phyloP scores from a whole-genome alignment of 768 basidiomycete genomes.

The Thelephora aurantiotincta region DNA sequence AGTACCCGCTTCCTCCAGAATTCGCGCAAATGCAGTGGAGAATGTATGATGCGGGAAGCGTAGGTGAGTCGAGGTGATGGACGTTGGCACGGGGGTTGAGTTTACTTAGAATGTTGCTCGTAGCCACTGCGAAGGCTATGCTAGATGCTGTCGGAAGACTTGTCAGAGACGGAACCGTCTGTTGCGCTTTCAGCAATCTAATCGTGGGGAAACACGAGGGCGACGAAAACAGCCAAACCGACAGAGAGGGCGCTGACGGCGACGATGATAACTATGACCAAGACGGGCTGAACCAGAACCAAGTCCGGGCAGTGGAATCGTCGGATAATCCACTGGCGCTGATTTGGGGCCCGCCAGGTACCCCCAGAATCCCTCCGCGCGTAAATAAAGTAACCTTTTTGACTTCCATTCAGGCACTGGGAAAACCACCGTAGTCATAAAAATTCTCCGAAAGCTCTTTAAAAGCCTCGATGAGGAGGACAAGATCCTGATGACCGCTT shows the following conservation, averaged over 20 bases:
- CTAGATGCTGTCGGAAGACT: slow-evolving; percentile 44
- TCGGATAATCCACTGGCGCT: slow-evolving; percentile 32
- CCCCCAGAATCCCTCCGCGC: slow-evolving; percentile 1
- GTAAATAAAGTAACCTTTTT: not conserved
- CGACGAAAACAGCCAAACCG: no score
- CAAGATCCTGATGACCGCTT: slow-evolving; percentile 57
- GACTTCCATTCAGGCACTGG: slow-evolving; percentile 36
- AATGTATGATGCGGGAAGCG: slow-evolving; percentile 46
- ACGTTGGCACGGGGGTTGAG: no score
- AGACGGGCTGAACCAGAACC: slow-evolving; percentile 35
- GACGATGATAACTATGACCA: slow-evolving; percentile 6
- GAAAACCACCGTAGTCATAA: slow-evolving; percentile 57
- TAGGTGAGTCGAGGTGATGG: slow-evolving; percentile 22
- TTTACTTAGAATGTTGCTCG: not conserved
- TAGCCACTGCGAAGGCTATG: slow-evolving; percentile 53
- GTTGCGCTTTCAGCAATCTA: slow-evolving; percentile 35
- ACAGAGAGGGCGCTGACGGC: slow-evolving; percentile 7
- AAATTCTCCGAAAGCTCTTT: slow-evolving; percentile 35
- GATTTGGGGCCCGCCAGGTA: slow-evolving; percentile 62
- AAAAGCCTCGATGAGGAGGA: slow-evolving; percentile 16
- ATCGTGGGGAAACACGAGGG: slow-evolving; percentile 21
- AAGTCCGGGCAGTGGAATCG: slow-evolving; percentile 33
- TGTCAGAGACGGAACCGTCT: slow-evolving; percentile 24
- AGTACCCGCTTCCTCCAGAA: slow-evolving; percentile 50
- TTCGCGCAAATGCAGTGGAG: slow-evolving; percentile 47